These are phyloP conservation scores for Stachybotrys echinatus DNA, from an alignment of 2,329 filamentous ascomycete genomes.

Conservation along the genomic window DNA sequence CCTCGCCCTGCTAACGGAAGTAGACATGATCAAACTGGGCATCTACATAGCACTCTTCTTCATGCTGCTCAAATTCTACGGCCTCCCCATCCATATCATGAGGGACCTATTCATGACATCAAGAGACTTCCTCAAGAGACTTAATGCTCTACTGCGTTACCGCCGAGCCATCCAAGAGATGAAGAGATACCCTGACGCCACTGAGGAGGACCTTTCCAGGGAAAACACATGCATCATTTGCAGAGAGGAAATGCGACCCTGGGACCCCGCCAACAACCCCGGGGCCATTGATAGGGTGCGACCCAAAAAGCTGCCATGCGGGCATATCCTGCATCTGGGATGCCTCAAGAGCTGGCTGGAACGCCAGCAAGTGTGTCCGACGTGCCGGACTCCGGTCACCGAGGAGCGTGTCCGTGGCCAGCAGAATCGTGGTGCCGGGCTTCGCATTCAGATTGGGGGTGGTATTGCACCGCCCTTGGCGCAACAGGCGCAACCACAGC, in stretches of 20 bases:
- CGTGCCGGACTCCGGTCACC: slow-evolving; percentile 75
- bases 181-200: slow-evolving; percentile 91
- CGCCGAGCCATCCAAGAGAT: slow-evolving; percentile 89
- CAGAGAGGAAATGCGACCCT: slow-evolving; percentile 88
- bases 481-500: slow-evolving; percentile 12
- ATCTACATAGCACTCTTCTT: slow-evolving; percentile 91
- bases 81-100: slow-evolving; percentile 93
- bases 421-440: slow-evolving; percentile 19
- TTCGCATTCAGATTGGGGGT: slow-evolving; percentile 24
- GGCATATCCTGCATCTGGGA: slow-evolving; percentile 89
- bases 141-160: slow-evolving; percentile 86
- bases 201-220: slow-evolving; percentile 72
- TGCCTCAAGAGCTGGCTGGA: slow-evolving; percentile 97
- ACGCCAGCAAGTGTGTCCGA: slow-evolving; percentile 94
- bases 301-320: slow-evolving; percentile 94
- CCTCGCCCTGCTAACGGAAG: slow-evolving; percentile 9
- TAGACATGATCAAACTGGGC: slow-evolving; percentile 84
- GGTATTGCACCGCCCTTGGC: slow-evolving; percentile 11
- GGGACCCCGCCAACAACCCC: slow-evolving; percentile 52
- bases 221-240: slow-evolving; percentile 98
- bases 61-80: slow-evolving; percentile 90
- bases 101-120: slow-evolving; percentile 92
- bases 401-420: slow-evolving; percentile 19
- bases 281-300: slow-evolving; percentile 77
- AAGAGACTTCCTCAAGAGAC: slow-evolving; percentile 81